Evolutionary conservation across 2,329 filamentous ascomycete genomes (phyloP).

Genomic region (Arthrobotrys musiformis): DNA sequence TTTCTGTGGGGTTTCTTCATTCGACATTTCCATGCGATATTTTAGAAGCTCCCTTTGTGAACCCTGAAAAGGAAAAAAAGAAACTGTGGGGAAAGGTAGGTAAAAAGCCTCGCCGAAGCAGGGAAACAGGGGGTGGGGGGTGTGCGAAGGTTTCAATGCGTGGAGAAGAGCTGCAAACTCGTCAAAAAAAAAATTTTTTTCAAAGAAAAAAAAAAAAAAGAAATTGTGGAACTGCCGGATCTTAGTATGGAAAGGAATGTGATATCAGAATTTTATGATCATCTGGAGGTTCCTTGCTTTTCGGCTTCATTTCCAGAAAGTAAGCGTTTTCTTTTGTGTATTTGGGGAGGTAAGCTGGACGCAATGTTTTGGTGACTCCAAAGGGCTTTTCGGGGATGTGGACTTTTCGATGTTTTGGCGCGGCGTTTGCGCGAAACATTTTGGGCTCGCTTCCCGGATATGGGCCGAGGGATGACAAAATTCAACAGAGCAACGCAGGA

Average conservation of each 20-base stretch:
- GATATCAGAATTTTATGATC: conserved; percentile 16
- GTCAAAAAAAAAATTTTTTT: background rate
- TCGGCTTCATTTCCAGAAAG: background rate
- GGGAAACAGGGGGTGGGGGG: conserved; percentile 2
- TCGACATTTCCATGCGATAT: conserved; percentile 30
- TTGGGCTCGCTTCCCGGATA: background rate
- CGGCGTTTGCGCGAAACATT: conserved; percentile 2
- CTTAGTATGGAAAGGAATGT: background rate
- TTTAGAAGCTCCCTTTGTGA: conserved; percentile 8
- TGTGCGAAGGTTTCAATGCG: background rate
- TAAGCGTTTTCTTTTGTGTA: background rate
- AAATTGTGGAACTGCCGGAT: background rate
- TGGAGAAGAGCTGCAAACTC: background rate
- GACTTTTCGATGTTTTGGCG: conserved; percentile 1
- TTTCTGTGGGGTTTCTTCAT: conserved; percentile 14
- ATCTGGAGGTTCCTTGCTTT: conserved; percentile 11
- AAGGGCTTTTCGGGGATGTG: background rate
- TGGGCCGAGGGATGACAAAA: background rate
- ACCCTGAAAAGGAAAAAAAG: background rate
- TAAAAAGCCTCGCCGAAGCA: conserved; percentile 15
- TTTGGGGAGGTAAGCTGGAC: background rate
- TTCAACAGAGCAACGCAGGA: background rate
- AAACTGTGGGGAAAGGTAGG: conserved; percentile 21
- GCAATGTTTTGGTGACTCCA: too few relatives aligned
- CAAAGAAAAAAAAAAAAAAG: background rate